Base-by-base conservation (phyloP, 768 basidiomycete species). In the Calocybe cyanea region DNA sequence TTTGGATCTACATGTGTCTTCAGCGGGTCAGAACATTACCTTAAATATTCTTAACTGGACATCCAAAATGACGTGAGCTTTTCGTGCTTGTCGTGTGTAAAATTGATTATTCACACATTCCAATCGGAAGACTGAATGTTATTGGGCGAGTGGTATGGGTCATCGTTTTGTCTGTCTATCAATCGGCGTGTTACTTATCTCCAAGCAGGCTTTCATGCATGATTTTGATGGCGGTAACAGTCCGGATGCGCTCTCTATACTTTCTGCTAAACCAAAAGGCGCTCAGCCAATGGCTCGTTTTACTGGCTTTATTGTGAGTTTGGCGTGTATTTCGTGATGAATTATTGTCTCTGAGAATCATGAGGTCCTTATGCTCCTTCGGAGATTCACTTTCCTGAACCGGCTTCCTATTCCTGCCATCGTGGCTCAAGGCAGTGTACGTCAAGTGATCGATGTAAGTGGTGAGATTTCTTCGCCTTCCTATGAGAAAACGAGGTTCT, bases 31-130 rank as follows among this genome's bases (percentile, higher is more conserved):
- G n/a, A n/a, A n/a, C n/a, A n/a, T n/a, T n/a, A n/a, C n/a, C n/a
- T n/a, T 41, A 21, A 41, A 41, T 25, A 25, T 41, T 10, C 39
- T 41, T 28, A 25, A 41, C 7, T 41, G 39, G 39, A 25, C 24
- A 14, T 21, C 23, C 23, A 41, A 28, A 41, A 25, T 25, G 7
- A 18, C 9, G 39, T 41, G 15, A n/a, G 3, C 7, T 3, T 25
- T 18, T 15, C 39, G 39, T 41, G 20, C 15, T 18, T 38, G 8
- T n/a, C n/a, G n/a, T n/a, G n/a, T n/a, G n/a, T n/a, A n/a, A n/a
- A n/a, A n/a, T n/a, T n/a, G n/a, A n/a, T n/a, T n/a, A n/a, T n/a
- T n/a, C n/a, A n/a, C n/a, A n/a, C n/a, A n/a, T n/a, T n/a, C n/a
- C n/a, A n/a, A n/a, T n/a, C n/a, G n/a, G n/a, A n/a, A 41, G 39